Percentiles rank a stretch among this genome's conserved stretches.
Conservation (phyloP, 2,329 filamentous ascomycete genomes). For the Periconia sp. region DNA sequence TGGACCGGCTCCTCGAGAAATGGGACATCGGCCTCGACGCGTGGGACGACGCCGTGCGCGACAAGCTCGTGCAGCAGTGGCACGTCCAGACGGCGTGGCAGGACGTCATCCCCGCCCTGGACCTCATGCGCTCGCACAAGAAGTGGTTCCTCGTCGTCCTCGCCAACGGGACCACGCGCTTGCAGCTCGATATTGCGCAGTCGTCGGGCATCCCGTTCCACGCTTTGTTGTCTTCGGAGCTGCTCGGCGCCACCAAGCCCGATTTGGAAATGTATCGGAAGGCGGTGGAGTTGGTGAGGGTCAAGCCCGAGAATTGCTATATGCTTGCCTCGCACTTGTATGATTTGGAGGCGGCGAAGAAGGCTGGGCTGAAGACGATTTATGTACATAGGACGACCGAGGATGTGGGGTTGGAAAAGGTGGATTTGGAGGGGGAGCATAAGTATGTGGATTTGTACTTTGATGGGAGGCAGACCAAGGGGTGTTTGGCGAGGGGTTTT, state of each 20-base stretch:
- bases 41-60: conserved; percentile 19
- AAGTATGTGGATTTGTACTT: conserved; percentile 46
- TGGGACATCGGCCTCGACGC: conserved; percentile 8
- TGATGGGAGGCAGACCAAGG: conserved; percentile 7
- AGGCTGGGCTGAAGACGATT: conserved; percentile 53
- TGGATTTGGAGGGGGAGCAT: conserved; percentile 39
- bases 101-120: conserved; percentile 51
- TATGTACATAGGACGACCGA: conserved; percentile 59
- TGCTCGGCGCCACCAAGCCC: conserved; percentile 52
- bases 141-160: conserved; percentile 49
- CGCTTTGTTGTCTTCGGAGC: conserved; percentile 56
- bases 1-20: conserved; percentile 43
- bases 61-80: conserved; percentile 46
- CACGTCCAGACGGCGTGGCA: conserved; percentile 55
- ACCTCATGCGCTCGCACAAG: conserved; percentile 42
- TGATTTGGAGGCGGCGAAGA: conserved; percentile 53
- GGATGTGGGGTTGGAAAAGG: conserved; percentile 54
- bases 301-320: conserved; percentile 51
- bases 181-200: conserved; percentile 56
- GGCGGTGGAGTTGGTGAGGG: conserved; percentile 48
- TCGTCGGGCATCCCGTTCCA: conserved; percentile 54
- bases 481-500: neutral
- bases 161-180: conserved; percentile 58
- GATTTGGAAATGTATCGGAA: conserved; percentile 50
- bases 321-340: conserved; percentile 60